Percentiles rank a stretch among this genome's conserved stretches.
These are phyloP conservation scores for Gossypium stocksii DNA, from an alignment of 345 rosid species.

Conservation along the genomic window DNA sequence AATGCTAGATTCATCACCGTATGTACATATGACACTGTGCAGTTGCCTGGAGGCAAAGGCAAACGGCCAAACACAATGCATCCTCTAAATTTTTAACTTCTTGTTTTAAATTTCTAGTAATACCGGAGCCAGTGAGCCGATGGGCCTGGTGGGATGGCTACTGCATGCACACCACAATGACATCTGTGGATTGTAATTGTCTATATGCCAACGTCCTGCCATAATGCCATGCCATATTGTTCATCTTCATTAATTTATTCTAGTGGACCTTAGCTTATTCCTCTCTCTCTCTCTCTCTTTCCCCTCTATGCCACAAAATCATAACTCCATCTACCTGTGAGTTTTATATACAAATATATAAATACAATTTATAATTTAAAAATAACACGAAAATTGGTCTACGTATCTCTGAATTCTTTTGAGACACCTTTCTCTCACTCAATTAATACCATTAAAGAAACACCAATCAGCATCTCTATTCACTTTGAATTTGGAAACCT, in stretches of 20 bases:
- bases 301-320: not conserved
- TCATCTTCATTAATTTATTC: not conserved
- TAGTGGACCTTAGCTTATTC: not conserved
- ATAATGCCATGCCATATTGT: not conserved
- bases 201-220: not conserved
- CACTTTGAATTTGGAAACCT: not conserved
- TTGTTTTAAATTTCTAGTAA: not conserved
- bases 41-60: slow-evolving; percentile 3
- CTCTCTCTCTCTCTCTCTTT: not conserved
- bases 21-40: not conserved
- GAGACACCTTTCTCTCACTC: not conserved
- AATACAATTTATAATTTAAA: too few relatives aligned
- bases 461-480: slow-evolving; percentile 1
- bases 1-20: not conserved
- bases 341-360: too few relatives aligned
- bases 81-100: not conserved
- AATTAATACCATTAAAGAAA: not conserved
- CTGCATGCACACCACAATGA: not conserved
- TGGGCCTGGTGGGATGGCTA: not conserved
- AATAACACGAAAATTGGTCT: not conserved
- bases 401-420: not conserved
- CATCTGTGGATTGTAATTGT: not conserved
- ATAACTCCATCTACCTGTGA: not conserved
- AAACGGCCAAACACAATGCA: not conserved
- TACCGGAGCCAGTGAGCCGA: not conserved